Conservation (phyloP, 2,329 filamentous ascomycete genomes). For the Ophiostoma fasciatum region DNA sequence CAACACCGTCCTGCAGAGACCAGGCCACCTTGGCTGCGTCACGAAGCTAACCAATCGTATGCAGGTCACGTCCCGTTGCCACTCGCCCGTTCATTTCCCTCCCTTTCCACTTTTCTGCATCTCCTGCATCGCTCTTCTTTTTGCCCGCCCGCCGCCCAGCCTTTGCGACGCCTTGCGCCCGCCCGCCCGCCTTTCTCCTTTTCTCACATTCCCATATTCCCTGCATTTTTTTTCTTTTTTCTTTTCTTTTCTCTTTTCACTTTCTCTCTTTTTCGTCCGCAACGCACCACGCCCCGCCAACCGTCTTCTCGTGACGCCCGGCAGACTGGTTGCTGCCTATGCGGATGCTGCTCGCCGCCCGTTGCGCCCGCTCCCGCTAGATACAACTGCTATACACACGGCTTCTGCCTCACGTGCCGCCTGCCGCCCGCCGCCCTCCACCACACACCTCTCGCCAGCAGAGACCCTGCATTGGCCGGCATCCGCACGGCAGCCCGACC, state of each 20-base stretch:
- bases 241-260: not conserved
- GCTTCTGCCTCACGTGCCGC: too few relatives aligned
- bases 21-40: conserved; percentile 6
- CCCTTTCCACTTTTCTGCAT: not conserved
- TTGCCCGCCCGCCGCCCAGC: not conserved
- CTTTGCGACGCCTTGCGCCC: not conserved
- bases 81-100: not conserved
- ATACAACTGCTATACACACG: too few relatives aligned
- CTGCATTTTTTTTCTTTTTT: too few relatives aligned
- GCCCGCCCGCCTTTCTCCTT: not conserved
- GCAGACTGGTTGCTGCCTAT: not conserved
- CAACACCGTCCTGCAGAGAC: not conserved
- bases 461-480: not conserved
- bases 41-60: conserved; percentile 14
- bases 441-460: not conserved
- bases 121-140: not conserved
- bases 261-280: too few relatives aligned
- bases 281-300: not conserved
- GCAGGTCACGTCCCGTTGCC: conserved; percentile 12
- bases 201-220: not conserved
- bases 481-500: not conserved
- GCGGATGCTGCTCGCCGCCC: too few relatives aligned
- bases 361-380: too few relatives aligned
- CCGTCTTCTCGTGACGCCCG: too few relatives aligned
- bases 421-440: too few relatives aligned